Evolutionary conservation across 768 basidiomycete genomes (phyloP).

Genomic region (Suillus weaverae): DNA sequence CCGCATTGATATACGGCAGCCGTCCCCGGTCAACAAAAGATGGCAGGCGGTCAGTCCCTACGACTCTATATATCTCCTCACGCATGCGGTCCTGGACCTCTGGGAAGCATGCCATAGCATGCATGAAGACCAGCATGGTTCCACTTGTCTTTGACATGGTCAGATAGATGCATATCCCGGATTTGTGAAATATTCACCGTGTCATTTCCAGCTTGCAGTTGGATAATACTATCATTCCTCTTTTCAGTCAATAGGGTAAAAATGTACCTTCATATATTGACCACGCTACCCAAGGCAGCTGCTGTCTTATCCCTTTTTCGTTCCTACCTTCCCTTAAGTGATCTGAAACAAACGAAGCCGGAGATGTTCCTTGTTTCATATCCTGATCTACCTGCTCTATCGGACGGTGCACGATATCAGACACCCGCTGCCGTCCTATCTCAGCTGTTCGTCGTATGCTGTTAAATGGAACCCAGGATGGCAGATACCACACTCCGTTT

Average conservation of each 20-base stretch:
- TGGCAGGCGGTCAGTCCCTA: constrained; percentile 43
- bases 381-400: constrained; percentile 12
- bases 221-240: not conserved
- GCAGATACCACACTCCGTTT: constrained; percentile 21
- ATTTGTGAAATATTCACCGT: not conserved
- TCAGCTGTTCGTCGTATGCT: constrained; percentile 8
- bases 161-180: not conserved
- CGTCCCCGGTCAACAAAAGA: constrained; percentile 39
- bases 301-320: not conserved
- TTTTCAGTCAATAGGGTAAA: not conserved
- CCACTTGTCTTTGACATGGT: constrained; percentile 2
- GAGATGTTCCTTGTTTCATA: not conserved
- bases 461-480: constrained; percentile 21
- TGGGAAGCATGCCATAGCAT: constrained; percentile 8
- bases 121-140: constrained; percentile 8
- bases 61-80: constrained; percentile 46
- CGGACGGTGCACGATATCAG: constrained; percentile 1
- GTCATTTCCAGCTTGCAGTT: not conserved
- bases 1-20: constrained; percentile 38
- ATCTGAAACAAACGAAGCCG: constrained; percentile 9
- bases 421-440: constrained; percentile 2
- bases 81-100: constrained; percentile 4
- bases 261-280: constrained; percentile 11
- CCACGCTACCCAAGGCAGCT: constrained; percentile 9
- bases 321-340: not conserved